Conservation (phyloP, 2,329 filamentous ascomycete genomes). For the Pseudomassariella vexata region DNA sequence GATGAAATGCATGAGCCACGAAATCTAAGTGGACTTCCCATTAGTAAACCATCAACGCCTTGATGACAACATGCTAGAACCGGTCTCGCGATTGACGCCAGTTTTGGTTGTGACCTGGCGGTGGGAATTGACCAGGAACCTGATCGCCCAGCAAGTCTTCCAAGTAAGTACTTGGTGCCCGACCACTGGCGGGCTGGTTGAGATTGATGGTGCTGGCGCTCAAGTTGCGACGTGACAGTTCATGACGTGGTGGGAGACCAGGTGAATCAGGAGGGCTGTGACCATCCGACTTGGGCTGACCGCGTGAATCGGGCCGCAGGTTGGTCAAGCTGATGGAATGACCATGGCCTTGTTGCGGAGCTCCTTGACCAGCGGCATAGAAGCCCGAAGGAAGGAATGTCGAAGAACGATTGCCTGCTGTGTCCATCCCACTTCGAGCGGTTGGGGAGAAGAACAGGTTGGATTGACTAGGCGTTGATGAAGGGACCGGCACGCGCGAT, state of each 20-base stretch:
- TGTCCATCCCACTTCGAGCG: constrained; percentile 54
- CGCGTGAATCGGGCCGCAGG: constrained; percentile 52
- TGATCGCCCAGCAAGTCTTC: constrained; percentile 85
- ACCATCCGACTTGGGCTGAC: constrained; percentile 40
- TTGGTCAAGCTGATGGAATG: constrained; percentile 57
- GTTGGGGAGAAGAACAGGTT: constrained; percentile 96
- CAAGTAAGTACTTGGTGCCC: constrained; percentile 82
- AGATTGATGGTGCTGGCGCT: constrained; percentile 65
- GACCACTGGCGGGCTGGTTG: constrained; percentile 57
- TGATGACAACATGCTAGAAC: constrained; percentile 9
- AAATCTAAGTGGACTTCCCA: too few relatives aligned
- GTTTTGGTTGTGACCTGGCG: constrained; percentile 21
- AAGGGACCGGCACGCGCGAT: constrained; percentile 45
- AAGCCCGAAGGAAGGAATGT: constrained; percentile 87
- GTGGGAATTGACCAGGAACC: constrained; percentile 43
- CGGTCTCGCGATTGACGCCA: constrained; percentile 18
- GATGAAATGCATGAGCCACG: too few relatives aligned
- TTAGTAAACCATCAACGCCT: not conserved
- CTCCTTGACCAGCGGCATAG: constrained; percentile 66
- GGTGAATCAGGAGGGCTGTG: constrained; percentile 63
- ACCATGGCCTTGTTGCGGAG: constrained; percentile 38
- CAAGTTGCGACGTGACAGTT: constrained; percentile 30
- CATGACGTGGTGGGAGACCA: constrained; percentile 34
- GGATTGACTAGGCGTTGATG: constrained; percentile 54
- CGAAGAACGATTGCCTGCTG: constrained; percentile 61